Conservation (phyloP, 1,284 basidiomycete genomes). For the Phenoliferia sp. region DNA sequence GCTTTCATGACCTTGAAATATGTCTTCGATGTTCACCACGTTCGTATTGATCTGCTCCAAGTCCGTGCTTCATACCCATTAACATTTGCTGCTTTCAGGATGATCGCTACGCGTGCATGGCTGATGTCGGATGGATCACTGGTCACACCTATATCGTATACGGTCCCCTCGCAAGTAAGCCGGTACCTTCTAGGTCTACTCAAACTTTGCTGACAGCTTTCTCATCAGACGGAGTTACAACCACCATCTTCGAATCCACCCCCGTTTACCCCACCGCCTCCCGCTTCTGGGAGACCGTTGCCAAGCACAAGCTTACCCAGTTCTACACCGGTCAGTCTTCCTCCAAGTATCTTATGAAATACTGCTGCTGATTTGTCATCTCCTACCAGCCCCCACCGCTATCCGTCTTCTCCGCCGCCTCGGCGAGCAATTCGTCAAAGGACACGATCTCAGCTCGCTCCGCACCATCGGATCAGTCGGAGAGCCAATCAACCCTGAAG, state of each 20-base stretch:
- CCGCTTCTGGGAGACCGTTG: constrained; percentile 94
- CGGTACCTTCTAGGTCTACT: background rate
- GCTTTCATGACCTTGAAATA: constrained; percentile 59
- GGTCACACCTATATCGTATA: constrained; percentile 96
- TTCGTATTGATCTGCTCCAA: constrained; percentile 36
- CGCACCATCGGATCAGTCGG: constrained; percentile 90
- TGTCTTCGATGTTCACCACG: constrained; percentile 92
- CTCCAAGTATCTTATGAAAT: background rate
- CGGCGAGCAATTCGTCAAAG: constrained; percentile 79
- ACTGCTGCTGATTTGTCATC: constrained; percentile 50
- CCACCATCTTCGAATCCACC: constrained; percentile 93
- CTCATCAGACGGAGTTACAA: constrained; percentile 68
- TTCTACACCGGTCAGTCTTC: constrained; percentile 27
- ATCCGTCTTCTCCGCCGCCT: constrained; percentile 87
- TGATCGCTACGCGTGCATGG: constrained; percentile 86
- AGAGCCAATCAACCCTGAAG: constrained; percentile 98
- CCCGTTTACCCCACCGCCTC: constrained; percentile 94
- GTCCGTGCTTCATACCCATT: background rate
- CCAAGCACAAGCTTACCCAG: constrained; percentile 81
- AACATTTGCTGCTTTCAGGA: constrained; percentile 21
- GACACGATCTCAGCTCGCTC: constrained; percentile 75
- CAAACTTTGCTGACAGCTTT: constrained; percentile 1
- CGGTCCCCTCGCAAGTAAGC: constrained; percentile 70
- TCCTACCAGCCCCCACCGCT: constrained; percentile 81
- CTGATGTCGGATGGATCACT: constrained; percentile 98